These are phyloP conservation scores for Cryptococcus sp. DNA, from an alignment of 1,284 basidiomycete genomes.

Conservation along the genomic window DNA sequence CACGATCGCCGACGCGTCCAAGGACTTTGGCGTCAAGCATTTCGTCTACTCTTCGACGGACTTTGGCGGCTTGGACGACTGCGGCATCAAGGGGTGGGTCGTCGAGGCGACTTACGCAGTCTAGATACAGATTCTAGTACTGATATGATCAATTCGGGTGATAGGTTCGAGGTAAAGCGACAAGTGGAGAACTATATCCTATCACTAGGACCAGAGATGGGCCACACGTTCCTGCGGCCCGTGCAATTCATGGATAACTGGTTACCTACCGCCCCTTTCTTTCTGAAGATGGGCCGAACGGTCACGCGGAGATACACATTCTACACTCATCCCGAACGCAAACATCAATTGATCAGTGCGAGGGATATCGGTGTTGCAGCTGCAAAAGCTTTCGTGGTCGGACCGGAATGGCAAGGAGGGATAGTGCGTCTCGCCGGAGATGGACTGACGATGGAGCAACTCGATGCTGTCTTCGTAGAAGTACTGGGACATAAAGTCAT, in stretches of 20 bases:
- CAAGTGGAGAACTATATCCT: conserved; percentile 28
- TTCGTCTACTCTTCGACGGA: conserved; percentile 49
- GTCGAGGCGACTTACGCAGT: conserved; percentile 4
- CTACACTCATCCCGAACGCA: conserved; percentile 15
- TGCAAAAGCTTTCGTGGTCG: conserved; percentile 1
- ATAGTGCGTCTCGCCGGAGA: conserved; percentile 7
- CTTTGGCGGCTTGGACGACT: conserved; percentile 22
- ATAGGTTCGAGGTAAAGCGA: conserved; percentile 34
- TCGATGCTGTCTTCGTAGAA: conserved; percentile 4
- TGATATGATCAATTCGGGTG: background rate
- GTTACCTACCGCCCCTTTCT: conserved; percentile 13
- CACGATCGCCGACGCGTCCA: conserved; percentile 52
- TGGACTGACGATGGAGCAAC: background rate
- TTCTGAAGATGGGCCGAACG: conserved; percentile 22
- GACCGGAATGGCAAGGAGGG: conserved; percentile 6
- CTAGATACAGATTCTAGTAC: conserved; percentile 1
- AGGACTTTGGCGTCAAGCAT: conserved; percentile 50
- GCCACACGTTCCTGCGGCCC: conserved; percentile 23
- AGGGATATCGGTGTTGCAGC: conserved; percentile 20
- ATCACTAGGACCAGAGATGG: conserved; percentile 4
- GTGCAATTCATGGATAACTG: conserved; percentile 32
- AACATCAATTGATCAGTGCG: conserved; percentile 22
- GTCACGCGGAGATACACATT: conserved; percentile 16
- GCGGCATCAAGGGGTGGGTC: conserved; percentile 24
- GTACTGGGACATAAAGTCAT: background rate